Evolutionary conservation across 148 eudicot genomes (phyloP).

Genomic region (Fagopyrum tataricum): DNA sequence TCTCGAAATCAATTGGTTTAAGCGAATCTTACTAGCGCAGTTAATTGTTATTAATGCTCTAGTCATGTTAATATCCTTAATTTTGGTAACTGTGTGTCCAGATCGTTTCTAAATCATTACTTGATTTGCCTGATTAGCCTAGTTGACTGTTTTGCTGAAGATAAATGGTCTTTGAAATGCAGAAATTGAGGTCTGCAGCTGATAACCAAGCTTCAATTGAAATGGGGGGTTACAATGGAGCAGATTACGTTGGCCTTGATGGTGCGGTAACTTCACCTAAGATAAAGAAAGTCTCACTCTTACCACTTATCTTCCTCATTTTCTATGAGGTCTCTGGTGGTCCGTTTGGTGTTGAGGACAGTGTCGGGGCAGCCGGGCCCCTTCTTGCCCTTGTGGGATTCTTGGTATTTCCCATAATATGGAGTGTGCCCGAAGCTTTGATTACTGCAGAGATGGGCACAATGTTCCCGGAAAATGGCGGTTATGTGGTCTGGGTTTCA

Average conservation of each 20-base stretch:
- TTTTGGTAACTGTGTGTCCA: neutral
- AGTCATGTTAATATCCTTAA: neutral
- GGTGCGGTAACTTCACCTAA: constrained; percentile 17
- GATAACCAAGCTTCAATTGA: constrained; percentile 17
- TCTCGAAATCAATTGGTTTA: neutral
- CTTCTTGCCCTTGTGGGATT: constrained; percentile 31
- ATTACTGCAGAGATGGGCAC: constrained; percentile 38
- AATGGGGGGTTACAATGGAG: constrained; percentile 23
- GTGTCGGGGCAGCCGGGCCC: constrained; percentile 30
- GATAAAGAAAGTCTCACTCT: constrained; percentile 18
- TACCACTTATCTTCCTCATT: constrained; percentile 33
- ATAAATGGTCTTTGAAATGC: neutral
- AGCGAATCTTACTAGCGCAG: neutral
- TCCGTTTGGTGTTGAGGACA: constrained; percentile 34
- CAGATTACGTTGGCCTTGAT: constrained; percentile 17
- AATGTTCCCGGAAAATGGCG: constrained; percentile 37
- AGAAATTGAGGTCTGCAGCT: constrained; percentile 18
- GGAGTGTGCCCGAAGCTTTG: constrained; percentile 35
- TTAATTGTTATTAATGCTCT: neutral
- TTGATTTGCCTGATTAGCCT: neutral
- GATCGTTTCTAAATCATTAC: neutral
- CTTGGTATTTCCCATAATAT: constrained; percentile 26
- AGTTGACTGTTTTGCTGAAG: neutral
- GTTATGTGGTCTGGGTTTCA: constrained; percentile 37
- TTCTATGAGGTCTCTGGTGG: constrained; percentile 35